Percentiles rank a stretch among this genome's conserved stretches.
These are phyloP conservation scores for Yamadazyma tumulicola DNA, from an alignment of 805 yeast species.

Conservation along the genomic window DNA sequence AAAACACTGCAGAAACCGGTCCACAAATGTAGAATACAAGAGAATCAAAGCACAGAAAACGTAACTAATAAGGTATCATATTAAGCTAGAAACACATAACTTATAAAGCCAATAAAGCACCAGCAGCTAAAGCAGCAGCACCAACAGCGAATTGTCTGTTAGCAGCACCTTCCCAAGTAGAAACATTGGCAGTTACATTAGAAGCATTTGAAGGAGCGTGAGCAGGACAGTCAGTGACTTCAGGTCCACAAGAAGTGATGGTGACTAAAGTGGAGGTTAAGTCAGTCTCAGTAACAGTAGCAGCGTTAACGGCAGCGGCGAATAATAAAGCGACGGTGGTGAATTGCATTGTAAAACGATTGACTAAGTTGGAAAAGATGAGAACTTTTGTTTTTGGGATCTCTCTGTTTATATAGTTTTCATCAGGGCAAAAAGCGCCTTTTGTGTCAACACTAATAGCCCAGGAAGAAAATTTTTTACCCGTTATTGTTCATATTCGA, in stretches of 20 bases:
- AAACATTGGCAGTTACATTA: constrained; percentile 17
- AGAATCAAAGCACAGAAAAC: neutral
- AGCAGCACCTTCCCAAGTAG: constrained; percentile 39
- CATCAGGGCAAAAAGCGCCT: neutral
- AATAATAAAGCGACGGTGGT: constrained; percentile 16
- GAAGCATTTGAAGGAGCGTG: constrained; percentile 15
- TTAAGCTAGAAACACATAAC: constrained; percentile 10
- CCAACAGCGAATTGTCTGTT: constrained; percentile 37
- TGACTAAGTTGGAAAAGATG: constrained; percentile 20
- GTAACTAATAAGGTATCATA: constrained; percentile 9
- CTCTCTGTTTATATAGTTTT: neutral
- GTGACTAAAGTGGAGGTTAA: constrained; percentile 41
- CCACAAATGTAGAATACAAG: no score
- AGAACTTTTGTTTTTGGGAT: no score
- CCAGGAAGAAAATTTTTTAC: no score
- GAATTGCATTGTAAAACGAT: constrained; percentile 42
- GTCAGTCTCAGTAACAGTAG: constrained; percentile 30
- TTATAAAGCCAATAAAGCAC: constrained; percentile 61
- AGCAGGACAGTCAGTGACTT: constrained; percentile 48
- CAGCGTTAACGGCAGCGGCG: constrained; percentile 15
- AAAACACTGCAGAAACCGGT: no score
- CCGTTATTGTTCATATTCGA: no score
- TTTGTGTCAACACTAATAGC: no score
- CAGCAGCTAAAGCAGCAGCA: constrained; percentile 47
- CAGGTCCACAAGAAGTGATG: constrained; percentile 43